These are phyloP conservation scores for Borovskyia barvae DNA, from an alignment of 208 protist genomes.

Conservation along the genomic window DNA sequence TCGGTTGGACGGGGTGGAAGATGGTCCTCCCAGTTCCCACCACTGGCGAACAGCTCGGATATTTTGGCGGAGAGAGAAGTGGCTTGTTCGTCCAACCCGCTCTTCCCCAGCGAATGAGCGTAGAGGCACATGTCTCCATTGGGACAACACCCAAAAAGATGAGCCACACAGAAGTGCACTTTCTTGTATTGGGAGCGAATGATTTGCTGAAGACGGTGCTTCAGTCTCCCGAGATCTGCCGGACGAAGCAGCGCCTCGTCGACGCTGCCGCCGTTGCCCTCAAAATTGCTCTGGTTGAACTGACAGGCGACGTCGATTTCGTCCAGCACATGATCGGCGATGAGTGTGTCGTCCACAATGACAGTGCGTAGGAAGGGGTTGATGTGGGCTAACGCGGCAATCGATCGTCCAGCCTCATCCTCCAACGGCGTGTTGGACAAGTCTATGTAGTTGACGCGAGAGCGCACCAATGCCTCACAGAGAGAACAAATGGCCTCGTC, in stretches of 20 bases:
- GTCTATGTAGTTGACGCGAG: constrained; percentile 82
- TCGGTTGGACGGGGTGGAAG: constrained; percentile 57
- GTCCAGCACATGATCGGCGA: constrained; percentile 81
- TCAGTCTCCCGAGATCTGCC: constrained; percentile 50
- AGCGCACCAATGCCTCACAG: constrained; percentile 74
- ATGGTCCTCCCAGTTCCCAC: constrained; percentile 68
- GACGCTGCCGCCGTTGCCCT: constrained; percentile 47
- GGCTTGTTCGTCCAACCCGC: constrained; percentile 27
- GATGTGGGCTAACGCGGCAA: constrained; percentile 79
- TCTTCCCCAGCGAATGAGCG: constrained; percentile 60
- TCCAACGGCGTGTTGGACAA: constrained; percentile 81
- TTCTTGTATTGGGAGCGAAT: constrained; percentile 48
- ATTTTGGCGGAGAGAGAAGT: constrained; percentile 65
- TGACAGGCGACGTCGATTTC: constrained; percentile 90
- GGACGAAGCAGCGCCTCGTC: constrained; percentile 49
- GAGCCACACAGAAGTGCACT: constrained; percentile 68
- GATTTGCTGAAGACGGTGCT: constrained; percentile 70
- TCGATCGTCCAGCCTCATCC: constrained; percentile 75
- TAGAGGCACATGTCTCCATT: constrained; percentile 78
- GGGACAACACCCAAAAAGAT: constrained; percentile 77
- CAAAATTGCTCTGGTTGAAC: constrained; percentile 89
- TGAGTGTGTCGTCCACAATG: constrained; percentile 84
- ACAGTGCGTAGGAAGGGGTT: constrained; percentile 87
- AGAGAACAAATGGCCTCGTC: constrained; percentile 78
- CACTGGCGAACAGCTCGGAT: constrained; percentile 60